These are phyloP conservation scores for Scheffersomyces spartinae DNA, from an alignment of 805 yeast species.

Conservation along the genomic window DNA sequence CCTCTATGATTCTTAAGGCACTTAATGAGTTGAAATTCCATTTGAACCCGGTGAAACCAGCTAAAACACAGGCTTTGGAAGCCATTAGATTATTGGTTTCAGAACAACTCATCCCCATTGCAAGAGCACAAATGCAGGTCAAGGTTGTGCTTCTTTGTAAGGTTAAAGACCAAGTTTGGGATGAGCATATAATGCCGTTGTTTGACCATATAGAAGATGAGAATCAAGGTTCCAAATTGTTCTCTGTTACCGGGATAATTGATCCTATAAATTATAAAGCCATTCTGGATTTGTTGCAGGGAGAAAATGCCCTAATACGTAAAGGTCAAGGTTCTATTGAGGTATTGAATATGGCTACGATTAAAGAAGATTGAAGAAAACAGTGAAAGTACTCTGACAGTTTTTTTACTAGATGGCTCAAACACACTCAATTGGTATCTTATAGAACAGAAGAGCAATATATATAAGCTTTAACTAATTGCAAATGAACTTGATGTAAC, in stretches of 20 bases:
- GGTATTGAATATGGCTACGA: slow-evolving; percentile 81
- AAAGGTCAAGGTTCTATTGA: slow-evolving; percentile 58
- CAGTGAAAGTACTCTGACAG: no score
- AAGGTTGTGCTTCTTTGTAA: slow-evolving; percentile 47
- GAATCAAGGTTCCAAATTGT: slow-evolving; percentile 37
- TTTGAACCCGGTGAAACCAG: slow-evolving; percentile 57
- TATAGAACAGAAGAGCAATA: no score
- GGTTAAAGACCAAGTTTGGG: slow-evolving; percentile 32
- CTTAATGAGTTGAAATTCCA: slow-evolving; percentile 70
- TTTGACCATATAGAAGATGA: slow-evolving; percentile 30
- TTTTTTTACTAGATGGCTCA: no score
- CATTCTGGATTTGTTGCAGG: slow-evolving; percentile 48
- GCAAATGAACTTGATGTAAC: no score
- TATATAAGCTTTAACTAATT: no score
- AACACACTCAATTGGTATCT: no score
- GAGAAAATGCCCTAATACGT: slow-evolving; percentile 31
- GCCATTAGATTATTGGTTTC: slow-evolving; percentile 71
- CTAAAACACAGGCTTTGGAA: slow-evolving; percentile 84
- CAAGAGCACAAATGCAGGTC: slow-evolving; percentile 87
- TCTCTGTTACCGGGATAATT: slow-evolving; percentile 49
- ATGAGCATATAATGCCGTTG: slow-evolving; percentile 19
- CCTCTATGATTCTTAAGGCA: slow-evolving; percentile 86
- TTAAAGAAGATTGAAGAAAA: no score
- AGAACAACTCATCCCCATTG: slow-evolving; percentile 82
- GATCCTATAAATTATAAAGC: slow-evolving; percentile 80